These are phyloP conservation scores for Microsporum ferrugineum DNA, from an alignment of 2,329 filamentous ascomycete species.

Conservation along the genomic window DNA sequence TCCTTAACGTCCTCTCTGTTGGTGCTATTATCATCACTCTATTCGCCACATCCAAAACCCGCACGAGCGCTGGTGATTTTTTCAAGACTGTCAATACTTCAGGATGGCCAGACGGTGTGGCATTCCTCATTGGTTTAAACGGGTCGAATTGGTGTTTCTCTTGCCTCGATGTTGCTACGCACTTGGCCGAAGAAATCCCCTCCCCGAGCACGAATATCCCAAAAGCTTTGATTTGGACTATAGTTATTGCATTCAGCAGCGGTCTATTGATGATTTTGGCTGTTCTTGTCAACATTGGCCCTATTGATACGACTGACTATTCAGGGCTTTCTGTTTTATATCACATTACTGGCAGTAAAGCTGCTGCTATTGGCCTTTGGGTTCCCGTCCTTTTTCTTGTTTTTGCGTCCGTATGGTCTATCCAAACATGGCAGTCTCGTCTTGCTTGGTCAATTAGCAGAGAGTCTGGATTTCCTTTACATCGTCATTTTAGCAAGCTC, in stretches of 20 bases:
- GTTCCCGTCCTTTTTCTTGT: not conserved
- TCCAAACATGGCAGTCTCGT: slow-evolving; percentile 4
- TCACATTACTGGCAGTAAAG: slow-evolving; percentile 3
- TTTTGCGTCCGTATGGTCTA: slow-evolving; percentile 2
- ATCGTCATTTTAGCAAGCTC: slow-evolving; percentile 3
- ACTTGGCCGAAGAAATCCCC: not conserved
- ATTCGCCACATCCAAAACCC: not conserved
- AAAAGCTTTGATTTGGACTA: slow-evolving; percentile 3
- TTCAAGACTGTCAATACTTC: not conserved
- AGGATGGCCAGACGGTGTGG: not conserved
- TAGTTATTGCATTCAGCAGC: not conserved
- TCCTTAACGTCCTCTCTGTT: not conserved
- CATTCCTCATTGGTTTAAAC: slow-evolving; percentile 1
- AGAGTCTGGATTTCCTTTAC: slow-evolving; percentile 2
- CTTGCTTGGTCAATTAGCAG: slow-evolving; percentile 1
- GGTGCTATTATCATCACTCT: not conserved
- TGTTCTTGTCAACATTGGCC: not conserved
- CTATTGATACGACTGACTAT: not conserved
- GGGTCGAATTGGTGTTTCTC: slow-evolving; percentile 2
- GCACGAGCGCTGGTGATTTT: not conserved
- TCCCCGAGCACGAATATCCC: slow-evolving; percentile 4
- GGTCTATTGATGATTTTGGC: not conserved
- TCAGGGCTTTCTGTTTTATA: not conserved
- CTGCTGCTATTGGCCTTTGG: not conserved
- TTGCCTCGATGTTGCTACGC: slow-evolving; percentile 1